phyloP scores from a whole-genome alignment of 2,329 filamentous ascomycete genomes.

The Alternaria infectoria region DNA sequence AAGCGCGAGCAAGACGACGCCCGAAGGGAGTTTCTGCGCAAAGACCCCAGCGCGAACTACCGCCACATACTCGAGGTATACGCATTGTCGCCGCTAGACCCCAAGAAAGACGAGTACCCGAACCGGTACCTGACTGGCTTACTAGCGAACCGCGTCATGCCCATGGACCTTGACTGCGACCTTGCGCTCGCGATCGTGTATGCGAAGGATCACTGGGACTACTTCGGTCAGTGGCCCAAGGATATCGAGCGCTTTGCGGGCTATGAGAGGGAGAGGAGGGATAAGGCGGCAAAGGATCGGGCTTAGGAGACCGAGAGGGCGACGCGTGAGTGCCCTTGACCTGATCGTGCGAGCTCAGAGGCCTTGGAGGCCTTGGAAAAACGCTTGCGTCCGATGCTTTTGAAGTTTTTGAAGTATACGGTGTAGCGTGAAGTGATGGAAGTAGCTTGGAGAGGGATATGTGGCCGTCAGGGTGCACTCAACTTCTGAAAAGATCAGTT shows the following conservation, averaged over 20 bases:
- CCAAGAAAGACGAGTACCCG: background rate
- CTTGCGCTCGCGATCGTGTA: constrained; percentile 13
- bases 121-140: constrained; percentile 7
- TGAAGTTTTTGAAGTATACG: background rate
- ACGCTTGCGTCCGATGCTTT: background rate
- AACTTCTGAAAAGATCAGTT: no score
- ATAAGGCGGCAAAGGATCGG: background rate
- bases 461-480: background rate
- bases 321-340: background rate
- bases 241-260: background rate
- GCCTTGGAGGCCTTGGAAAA: background rate
- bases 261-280: background rate
- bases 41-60: constrained; percentile 12
- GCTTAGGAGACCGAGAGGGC: background rate
- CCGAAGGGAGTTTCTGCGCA: constrained; percentile 5
- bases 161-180: constrained; percentile 7
- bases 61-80: constrained; percentile 13
- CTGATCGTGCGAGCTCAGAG: background rate
- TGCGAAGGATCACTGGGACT: constrained; percentile 20
- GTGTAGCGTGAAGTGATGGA: background rate
- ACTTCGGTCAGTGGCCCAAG: constrained; percentile 3
- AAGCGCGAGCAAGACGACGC: background rate
- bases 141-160: constrained; percentile 16
- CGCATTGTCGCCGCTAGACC: background rate
- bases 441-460: background rate